Evolutionary conservation across 2,329 filamentous ascomycete species (phyloP).

Genomic region (Colletotrichum sp.): DNA sequence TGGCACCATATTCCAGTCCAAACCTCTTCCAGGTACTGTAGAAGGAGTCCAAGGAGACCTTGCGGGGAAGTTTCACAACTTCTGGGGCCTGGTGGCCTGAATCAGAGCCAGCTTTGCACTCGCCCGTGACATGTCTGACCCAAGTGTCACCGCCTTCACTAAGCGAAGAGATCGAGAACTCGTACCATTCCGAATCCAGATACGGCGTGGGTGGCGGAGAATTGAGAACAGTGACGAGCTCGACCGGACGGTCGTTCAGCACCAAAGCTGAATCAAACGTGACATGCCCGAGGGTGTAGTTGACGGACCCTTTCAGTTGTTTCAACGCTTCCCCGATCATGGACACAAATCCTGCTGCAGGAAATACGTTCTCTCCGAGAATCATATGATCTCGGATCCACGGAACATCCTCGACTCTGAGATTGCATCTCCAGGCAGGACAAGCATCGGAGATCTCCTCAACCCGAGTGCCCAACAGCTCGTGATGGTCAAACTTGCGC

Average conservation of each 20-base stretch:
- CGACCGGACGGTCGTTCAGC: slow-evolving; percentile 28
- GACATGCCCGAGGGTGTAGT: slow-evolving; percentile 33
- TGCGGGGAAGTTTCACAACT: slow-evolving; percentile 19
- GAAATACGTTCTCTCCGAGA: not conserved
- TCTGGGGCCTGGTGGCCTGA: not conserved
- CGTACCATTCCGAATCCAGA: slow-evolving; percentile 31
- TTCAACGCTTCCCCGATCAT: slow-evolving; percentile 12
- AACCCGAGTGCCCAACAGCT: slow-evolving; percentile 9
- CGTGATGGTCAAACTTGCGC: not conserved
- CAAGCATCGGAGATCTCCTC: slow-evolving; percentile 2
- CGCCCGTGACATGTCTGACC: not conserved
- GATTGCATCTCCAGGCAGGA: slow-evolving; percentile 9
- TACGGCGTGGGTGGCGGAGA: slow-evolving; percentile 27
- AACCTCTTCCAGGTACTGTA: slow-evolving; percentile 31
- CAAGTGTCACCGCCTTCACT: slow-evolving; percentile 20
- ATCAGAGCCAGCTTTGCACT: not conserved
- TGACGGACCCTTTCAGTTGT: slow-evolving; percentile 7
- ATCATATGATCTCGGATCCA: slow-evolving; percentile 11
- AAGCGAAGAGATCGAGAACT: slow-evolving; percentile 35
- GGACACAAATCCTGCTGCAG: slow-evolving; percentile 3
- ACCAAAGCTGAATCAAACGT: slow-evolving; percentile 34
- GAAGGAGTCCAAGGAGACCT: slow-evolving; percentile 24
- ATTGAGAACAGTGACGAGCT: slow-evolving; percentile 36
- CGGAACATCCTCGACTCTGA: slow-evolving; percentile 2
- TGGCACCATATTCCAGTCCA: slow-evolving; percentile 34